phyloP scores from a whole-genome alignment of 2,329 filamentous ascomycete genomes.

The Alternaria panax region DNA sequence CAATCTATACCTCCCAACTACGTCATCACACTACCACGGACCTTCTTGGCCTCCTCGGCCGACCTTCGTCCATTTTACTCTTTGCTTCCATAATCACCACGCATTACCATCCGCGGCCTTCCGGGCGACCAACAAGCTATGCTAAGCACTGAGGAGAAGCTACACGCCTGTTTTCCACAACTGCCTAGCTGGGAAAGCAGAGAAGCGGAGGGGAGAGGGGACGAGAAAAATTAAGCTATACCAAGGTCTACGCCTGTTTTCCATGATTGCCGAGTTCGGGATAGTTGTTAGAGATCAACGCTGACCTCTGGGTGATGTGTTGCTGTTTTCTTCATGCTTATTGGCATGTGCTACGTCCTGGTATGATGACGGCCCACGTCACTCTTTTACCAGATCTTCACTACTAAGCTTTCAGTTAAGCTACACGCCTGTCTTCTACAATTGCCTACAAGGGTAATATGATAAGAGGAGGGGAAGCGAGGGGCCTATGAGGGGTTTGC shows the following conservation, averaged over 20 bases:
- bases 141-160: conserved; percentile 10
- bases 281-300: background rate
- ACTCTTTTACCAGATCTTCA: background rate
- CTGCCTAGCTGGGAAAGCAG: background rate
- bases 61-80: background rate
- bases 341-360: background rate
- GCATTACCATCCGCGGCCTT: background rate
- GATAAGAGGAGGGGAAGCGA: background rate
- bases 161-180: conserved; percentile 5
- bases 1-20: background rate
- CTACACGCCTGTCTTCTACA: conserved; percentile 8
- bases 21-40: background rate
- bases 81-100: background rate
- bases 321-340: background rate
- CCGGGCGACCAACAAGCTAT: background rate
- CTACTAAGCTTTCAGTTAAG: conserved; percentile 3
- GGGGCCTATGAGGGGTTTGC: background rate
- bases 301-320: background rate
- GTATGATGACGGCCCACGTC: background rate
- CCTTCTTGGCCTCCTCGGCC: background rate
- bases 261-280: background rate
- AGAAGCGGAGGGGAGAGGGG: background rate
- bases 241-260: background rate
- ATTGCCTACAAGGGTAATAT: background rate
- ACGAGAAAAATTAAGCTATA: background rate